A percentile compares a stretch with the other conserved stretches of the same genome.
Conservation (phyloP, 345 rosid species). For the Dovyalis caffra region DNA sequence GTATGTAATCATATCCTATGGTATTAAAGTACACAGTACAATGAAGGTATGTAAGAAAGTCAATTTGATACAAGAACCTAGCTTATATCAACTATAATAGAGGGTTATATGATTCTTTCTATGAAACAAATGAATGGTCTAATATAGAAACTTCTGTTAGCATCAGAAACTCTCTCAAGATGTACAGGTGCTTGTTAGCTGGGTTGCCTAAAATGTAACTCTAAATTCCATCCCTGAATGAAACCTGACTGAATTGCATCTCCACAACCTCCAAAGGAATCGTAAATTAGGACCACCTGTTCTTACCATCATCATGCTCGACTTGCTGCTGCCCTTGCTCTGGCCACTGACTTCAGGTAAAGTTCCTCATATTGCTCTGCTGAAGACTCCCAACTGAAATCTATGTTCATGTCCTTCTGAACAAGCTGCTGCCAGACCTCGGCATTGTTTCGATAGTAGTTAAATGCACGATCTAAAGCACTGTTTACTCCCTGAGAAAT, state of each 20-base stretch:
- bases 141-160: too few relatives aligned
- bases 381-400: constrained; percentile 88
- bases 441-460: constrained; percentile 45
- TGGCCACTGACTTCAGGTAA: constrained; percentile 59
- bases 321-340: constrained; percentile 57
- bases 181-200: background rate
- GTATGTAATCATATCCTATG: background rate
- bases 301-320: constrained; percentile 21
- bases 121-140: constrained; percentile 22
- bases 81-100: background rate
- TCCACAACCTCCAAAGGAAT: background rate
- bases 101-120: background rate
- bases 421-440: constrained; percentile 68
- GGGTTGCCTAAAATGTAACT: background rate
- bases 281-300: background rate
- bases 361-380: constrained; percentile 82
- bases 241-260: background rate
- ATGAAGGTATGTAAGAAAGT: background rate
- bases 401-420: constrained; percentile 71
- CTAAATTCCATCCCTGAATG: background rate
- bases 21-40: background rate
- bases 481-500: constrained; percentile 52
- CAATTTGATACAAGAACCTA: background rate
- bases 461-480: constrained; percentile 74
- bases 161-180: too few relatives aligned